phyloP scores from a whole-genome alignment of 768 basidiomycete genomes.

The Mrakia frigida region DNA sequence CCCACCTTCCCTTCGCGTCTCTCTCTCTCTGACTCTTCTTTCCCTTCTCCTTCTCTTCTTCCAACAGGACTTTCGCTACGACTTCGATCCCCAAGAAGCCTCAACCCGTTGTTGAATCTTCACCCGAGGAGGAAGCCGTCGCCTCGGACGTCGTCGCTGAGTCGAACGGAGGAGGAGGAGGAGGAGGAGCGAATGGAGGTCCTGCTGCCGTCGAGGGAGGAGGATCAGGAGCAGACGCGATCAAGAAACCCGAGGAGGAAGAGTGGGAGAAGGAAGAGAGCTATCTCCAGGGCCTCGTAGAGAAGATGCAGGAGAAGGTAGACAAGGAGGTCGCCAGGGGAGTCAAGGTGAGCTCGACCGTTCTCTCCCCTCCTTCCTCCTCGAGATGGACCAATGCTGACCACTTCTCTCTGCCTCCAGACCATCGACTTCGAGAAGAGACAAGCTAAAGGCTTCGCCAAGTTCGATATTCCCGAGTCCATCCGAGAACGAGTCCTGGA shows the following conservation, averaged over 20 bases:
- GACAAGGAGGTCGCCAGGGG: constrained; percentile 74
- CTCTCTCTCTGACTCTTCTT: background rate
- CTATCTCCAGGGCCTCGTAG: constrained; percentile 65
- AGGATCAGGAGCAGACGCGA: constrained; percentile 40
- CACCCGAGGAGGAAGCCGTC: constrained; percentile 23
- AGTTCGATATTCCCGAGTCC: constrained; percentile 58
- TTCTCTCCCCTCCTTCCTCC: background rate
- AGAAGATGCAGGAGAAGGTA: constrained; percentile 76
- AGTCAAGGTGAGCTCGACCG: constrained; percentile 56
- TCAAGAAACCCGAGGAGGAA: constrained; percentile 39
- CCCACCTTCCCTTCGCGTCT: background rate
- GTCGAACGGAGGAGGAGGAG: background rate
- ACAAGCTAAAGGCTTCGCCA: constrained; percentile 58
- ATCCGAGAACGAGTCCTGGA: constrained; percentile 59
- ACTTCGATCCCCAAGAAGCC: constrained; percentile 75
- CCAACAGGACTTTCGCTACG: constrained; percentile 47
- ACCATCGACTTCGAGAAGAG: constrained; percentile 76
- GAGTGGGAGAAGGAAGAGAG: constrained; percentile 40
- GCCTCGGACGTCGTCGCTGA: constrained; percentile 42
- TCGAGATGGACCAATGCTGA: background rate
- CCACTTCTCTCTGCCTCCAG: constrained; percentile 45
- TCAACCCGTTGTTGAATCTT: constrained; percentile 8
- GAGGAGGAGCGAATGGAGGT: background rate
- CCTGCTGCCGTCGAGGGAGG: background rate
- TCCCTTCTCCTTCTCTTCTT: background rate